These are phyloP conservation scores for Microcera coccophila DNA, from an alignment of 2,329 filamentous ascomycete species.

Conservation along the genomic window DNA sequence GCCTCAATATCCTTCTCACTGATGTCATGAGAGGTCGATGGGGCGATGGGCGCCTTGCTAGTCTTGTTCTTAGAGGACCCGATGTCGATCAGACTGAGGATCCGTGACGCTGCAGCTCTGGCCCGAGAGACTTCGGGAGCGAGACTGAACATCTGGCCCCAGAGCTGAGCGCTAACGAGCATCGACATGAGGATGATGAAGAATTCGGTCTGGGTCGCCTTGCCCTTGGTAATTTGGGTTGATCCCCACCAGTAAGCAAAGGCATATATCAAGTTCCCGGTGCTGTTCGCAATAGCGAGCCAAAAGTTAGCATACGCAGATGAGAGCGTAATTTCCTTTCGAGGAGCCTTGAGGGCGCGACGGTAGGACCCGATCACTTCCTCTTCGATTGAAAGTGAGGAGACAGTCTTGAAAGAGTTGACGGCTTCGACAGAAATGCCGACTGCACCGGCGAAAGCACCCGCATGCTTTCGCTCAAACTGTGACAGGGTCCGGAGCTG, in stretches of 20 bases:
- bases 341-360: constrained; percentile 46
- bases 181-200: constrained; percentile 70
- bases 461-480: constrained; percentile 60
- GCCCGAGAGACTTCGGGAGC: constrained; percentile 72
- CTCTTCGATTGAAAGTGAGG: constrained; percentile 51
- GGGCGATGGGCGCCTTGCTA: constrained; percentile 11
- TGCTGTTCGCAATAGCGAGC: constrained; percentile 57
- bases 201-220: constrained; percentile 64
- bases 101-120: constrained; percentile 55
- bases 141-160: constrained; percentile 70
- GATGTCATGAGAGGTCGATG: background rate
- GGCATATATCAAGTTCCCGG: constrained; percentile 66
- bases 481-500: constrained; percentile 59
- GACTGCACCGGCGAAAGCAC: constrained; percentile 61
- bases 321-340: constrained; percentile 51
- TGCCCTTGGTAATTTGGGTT: constrained; percentile 62
- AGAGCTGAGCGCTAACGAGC: constrained; percentile 68
- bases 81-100: constrained; percentile 49
- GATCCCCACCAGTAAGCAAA: constrained; percentile 80
- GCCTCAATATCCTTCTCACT: constrained; percentile 39
- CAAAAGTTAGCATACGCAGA: constrained; percentile 54
- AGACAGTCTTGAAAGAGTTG: constrained; percentile 60
- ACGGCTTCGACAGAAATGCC: constrained; percentile 65
- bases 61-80: constrained; percentile 30
- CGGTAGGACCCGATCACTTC: constrained; percentile 52